These are phyloP conservation scores for Podaxis mareebaensis DNA, from an alignment of 768 basidiomycete species.

Conservation along the genomic window DNA sequence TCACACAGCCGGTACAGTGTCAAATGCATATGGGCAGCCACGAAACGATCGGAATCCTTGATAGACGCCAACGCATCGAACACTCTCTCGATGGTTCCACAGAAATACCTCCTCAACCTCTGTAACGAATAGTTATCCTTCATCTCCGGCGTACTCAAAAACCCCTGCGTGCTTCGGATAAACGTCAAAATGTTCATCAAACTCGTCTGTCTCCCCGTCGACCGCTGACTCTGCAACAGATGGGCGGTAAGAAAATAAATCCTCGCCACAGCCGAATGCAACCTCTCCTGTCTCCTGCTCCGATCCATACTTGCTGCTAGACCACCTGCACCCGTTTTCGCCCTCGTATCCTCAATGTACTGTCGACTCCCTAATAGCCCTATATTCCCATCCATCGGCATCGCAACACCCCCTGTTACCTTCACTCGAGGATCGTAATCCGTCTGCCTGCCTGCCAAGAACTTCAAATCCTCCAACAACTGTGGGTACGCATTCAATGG, in stretches of 20 bases:
- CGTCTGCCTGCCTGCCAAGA: slow-evolving; percentile 78
- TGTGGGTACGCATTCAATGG: slow-evolving; percentile 76
- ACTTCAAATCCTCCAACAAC: slow-evolving; percentile 80
- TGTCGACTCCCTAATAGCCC: slow-evolving; percentile 51
- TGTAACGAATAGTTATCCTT: slow-evolving; percentile 79
- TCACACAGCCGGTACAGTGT: slow-evolving; percentile 84
- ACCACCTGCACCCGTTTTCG: slow-evolving; percentile 42
- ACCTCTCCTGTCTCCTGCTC: slow-evolving; percentile 71
- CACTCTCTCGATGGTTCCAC: slow-evolving; percentile 83
- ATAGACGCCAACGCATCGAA: slow-evolving; percentile 74
- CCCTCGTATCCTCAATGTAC: slow-evolving; percentile 60
- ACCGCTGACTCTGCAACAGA: slow-evolving; percentile 68
- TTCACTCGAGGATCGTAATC: slow-evolving; percentile 71
- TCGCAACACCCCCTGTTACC: slow-evolving; percentile 27
- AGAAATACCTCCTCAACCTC: slow-evolving; percentile 86
- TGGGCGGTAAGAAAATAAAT: slow-evolving; percentile 88
- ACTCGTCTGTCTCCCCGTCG: slow-evolving; percentile 68
- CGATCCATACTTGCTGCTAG: slow-evolving; percentile 49
- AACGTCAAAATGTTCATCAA: slow-evolving; percentile 83
- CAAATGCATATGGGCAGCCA: slow-evolving; percentile 73
- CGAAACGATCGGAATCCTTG: slow-evolving; percentile 75
- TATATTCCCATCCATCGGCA: slow-evolving; percentile 38
- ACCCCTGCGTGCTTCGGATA: slow-evolving; percentile 77
- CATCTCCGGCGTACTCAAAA: slow-evolving; percentile 70
- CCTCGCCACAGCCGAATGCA: slow-evolving; percentile 84